Evolutionary conservation across 352 stramenopile species (phyloP).

Genomic region (Discostella stelligera): DNA sequence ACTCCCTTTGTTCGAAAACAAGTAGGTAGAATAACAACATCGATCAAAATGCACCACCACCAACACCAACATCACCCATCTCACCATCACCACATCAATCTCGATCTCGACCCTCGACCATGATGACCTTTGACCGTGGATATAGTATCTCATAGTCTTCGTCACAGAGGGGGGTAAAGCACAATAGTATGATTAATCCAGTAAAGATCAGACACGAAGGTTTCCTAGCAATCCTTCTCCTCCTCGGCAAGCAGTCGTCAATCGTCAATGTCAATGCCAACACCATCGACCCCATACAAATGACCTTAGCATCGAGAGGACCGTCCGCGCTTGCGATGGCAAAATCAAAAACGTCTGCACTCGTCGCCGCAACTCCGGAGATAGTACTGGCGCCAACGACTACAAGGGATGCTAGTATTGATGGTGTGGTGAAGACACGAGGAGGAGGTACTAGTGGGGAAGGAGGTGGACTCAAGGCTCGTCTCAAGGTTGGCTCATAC

Average conservation of each 20-base stretch:
- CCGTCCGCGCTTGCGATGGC: constrained; percentile 5
- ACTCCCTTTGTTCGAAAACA: no score
- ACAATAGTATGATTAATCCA: no score
- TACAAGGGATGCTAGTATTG: not conserved
- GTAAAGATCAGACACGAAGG: no score
- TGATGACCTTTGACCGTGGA: no score
- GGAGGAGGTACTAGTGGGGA: constrained; percentile 7
- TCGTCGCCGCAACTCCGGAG: constrained; percentile 3
- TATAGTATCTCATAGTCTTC: no score
- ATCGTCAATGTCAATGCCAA: no score
- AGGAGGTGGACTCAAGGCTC: constrained; percentile 15
- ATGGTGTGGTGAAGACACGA: constrained; percentile 12
- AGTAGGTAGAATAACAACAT: no score
- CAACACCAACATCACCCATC: not conserved
- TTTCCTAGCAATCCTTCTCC: no score
- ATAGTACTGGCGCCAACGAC: not conserved
- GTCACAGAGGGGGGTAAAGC: no score
- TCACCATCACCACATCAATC: constrained; percentile 5
- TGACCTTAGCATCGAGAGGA: constrained; percentile 12
- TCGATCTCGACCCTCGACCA: not conserved
- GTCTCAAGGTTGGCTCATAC: constrained; percentile 70
- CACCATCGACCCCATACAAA: not conserved
- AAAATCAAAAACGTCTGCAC: constrained; percentile 3
- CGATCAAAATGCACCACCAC: no score
- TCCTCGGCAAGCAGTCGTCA: no score